Evolutionary conservation across 176 grass and related monocot species (phyloP), one percentile per base, ranked within the genome.

Genomic region (Carex cristatella): DNA sequence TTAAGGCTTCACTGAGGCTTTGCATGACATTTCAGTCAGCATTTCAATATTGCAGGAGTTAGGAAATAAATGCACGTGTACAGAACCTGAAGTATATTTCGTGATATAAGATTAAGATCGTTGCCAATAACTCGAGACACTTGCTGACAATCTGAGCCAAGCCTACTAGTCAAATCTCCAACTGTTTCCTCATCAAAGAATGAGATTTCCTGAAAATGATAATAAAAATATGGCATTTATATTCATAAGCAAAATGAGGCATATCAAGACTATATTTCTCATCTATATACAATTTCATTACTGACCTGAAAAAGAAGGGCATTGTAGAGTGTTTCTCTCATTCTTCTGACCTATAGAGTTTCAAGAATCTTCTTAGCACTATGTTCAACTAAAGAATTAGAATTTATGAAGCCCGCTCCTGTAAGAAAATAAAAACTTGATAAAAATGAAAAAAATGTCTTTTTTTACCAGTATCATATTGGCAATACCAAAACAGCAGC

Each of bases 121-220:
- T 89, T 95, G 83, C 96, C 96, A 86, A 98, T 95, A 88, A 95
- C 96, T 68, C 96, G 89, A 83, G 93, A 98, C 53, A 95, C 93
- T 95, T 98, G 96, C 79, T 98, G 96, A 84, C 96, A 98, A 88
- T 98, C 93, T 49, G 96, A 95, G 65, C 96, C 96, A 85, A 98
- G 96, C 76, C 96, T 95, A 84, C 96, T 98, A 49, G 96, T 98
- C 88, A 98, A 76, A 90, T 98, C 96, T 66, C 96, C 93, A 1
- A 98, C 96, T 32, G 96, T 95, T 98, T 98, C 96, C 80, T 95
- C 93, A 78, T 98, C 96, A 35, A 95, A 98, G 90, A 98, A 98
- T 51, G 88, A 93, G 80, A 98, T 83, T 71, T 98, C 96, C 93
- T 98, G 87, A 42, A 68, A 13, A 78, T 78, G 38, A 23, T 53